Evolutionary conservation across 176 grass and related monocot species (phyloP).

Genomic region (Musa schizocarpa): DNA sequence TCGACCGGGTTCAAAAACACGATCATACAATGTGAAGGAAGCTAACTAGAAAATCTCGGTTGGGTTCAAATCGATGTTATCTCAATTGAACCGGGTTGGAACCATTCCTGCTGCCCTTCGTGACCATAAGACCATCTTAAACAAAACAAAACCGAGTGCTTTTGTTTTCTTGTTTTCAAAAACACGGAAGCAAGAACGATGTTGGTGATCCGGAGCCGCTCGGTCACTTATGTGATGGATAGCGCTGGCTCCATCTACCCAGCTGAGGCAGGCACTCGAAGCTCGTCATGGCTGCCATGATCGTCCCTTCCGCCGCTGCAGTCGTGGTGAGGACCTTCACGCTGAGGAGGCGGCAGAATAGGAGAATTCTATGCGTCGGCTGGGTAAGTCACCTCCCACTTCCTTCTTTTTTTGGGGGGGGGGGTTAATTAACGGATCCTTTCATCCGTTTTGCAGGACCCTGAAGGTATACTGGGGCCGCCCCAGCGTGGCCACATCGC

Average conservation of each 20-base stretch:
- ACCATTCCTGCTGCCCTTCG: no score
- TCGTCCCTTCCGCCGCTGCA: neutral
- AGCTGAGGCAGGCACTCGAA: no score
- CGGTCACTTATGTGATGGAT: neutral
- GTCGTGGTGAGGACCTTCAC: neutral
- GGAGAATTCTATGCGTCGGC: conserved; percentile 2
- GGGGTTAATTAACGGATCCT: neutral
- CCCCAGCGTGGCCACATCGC: conserved; percentile 68
- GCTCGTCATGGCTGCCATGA: neutral
- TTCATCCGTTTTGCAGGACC: conserved; percentile 32
- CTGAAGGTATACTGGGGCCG: conserved; percentile 55
- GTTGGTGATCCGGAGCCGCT: no score
- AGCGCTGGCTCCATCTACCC: neutral
- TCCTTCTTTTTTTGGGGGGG: neutral
- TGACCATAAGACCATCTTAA: no score
- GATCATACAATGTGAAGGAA: no score
- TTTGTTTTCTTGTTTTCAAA: no score
- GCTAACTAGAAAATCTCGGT: no score
- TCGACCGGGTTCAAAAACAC: no score
- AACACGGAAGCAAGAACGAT: no score
- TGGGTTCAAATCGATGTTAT: no score
- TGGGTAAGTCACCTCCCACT: neutral
- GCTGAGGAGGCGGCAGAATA: neutral
- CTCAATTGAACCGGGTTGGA: no score
- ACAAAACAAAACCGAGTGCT: no score